Conservation (phyloP, 2,329 filamentous ascomycete species). For the Dactylellina parvicollis region DNA sequence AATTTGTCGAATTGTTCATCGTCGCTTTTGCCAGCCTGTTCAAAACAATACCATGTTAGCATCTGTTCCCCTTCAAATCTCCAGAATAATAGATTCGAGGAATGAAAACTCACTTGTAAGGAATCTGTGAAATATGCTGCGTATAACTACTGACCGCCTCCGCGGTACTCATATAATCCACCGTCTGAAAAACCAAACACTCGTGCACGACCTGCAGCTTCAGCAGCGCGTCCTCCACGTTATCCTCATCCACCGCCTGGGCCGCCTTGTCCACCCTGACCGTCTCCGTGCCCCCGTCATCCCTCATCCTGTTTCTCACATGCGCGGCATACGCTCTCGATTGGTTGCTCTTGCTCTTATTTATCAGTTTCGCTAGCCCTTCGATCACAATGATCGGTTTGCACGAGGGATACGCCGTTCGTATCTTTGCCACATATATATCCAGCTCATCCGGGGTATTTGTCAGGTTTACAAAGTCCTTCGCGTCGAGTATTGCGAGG, state of each 20-base stretch:
- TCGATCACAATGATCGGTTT: slow-evolving; percentile 77
- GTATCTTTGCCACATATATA: slow-evolving; percentile 69
- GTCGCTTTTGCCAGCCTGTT: slow-evolving; percentile 28
- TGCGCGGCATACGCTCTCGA: slow-evolving; percentile 75
- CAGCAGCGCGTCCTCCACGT: slow-evolving; percentile 76
- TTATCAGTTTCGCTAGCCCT: slow-evolving; percentile 73
- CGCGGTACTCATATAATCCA: slow-evolving; percentile 70
- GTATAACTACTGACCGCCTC: slow-evolving; percentile 79
- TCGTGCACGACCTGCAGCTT: slow-evolving; percentile 74
- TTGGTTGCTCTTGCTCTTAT: slow-evolving; percentile 73
- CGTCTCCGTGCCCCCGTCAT: slow-evolving; percentile 55
- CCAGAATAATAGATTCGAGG: background rate
- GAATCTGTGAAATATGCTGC: slow-evolving; percentile 79
- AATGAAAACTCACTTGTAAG: slow-evolving; percentile 68
- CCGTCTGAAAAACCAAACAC: slow-evolving; percentile 76
- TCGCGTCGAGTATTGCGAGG: slow-evolving; percentile 71
- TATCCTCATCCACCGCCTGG: slow-evolving; percentile 70
- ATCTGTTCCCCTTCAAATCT: background rate
- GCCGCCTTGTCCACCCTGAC: slow-evolving; percentile 36
- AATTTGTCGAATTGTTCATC: slow-evolving; percentile 64
- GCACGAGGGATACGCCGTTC: slow-evolving; percentile 66
- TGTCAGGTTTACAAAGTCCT: slow-evolving; percentile 73
- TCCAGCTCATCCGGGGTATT: slow-evolving; percentile 66
- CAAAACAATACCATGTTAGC: background rate
- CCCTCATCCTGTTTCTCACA: slow-evolving; percentile 66